Base-by-base conservation (phyloP, 768 basidiomycete genomes). In the Leccinum rimulosum region DNA sequence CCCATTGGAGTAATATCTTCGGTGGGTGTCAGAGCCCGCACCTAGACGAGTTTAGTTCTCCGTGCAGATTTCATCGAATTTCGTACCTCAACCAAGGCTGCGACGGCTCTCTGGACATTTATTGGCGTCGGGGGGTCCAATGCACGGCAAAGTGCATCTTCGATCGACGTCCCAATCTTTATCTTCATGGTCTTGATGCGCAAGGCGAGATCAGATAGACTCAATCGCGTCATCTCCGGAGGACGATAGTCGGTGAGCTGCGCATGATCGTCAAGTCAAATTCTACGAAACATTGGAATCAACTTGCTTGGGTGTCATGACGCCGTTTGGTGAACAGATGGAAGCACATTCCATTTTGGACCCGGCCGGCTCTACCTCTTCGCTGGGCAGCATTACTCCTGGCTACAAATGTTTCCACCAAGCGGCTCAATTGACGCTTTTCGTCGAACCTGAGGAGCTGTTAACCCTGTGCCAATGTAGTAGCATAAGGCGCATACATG, bases 1-100 rank as follows among this genome's bases (percentile, higher is more conserved):
- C 96, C 96, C 86, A 98, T 90, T 0, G 95, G 89, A 1, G 96
- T 98, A 61, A 99, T 95, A 17, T 96, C 95, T 71, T 99, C 93
- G 1, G 79, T 77, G 3, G 82, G 66, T 1, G 93, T 98, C 60
- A 99, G 76, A 6, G 96, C 95, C 58, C 89, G 84, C 63, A 93
- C 93, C 89, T 91, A 52, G 6, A 48, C 58, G 49, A 45, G 53
- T 30, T 58, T 61, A 54, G 58, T 5, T 40, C 28, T 40, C 17
- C 14, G 31, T 2, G 28, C 19, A 5, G 6, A 51, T 12, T 17
- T 47, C 28, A 11, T 55, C 15, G 36, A 14, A 33, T 25, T 38
- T 50, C 35, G 60, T 77, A 88, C 91, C 78, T 98, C 96, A 12
- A 97, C 88, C n/a, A 99, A 80, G 63, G 91, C 85, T 17, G 89